These are phyloP conservation scores for Silene vulgaris DNA, from an alignment of 179 eudicot species.

Conservation along the genomic window DNA sequence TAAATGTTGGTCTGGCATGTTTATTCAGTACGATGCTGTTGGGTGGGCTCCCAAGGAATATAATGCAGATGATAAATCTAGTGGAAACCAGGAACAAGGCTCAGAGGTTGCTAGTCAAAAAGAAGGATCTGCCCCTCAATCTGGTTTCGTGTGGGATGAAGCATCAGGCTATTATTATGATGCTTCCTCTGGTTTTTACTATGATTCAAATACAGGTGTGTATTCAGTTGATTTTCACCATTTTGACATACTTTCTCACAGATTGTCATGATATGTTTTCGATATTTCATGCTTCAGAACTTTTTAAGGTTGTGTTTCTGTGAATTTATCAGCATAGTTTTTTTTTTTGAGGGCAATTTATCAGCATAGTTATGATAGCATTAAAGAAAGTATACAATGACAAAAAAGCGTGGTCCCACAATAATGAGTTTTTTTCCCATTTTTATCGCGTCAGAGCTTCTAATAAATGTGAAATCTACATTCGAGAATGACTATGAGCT, in stretches of 20 bases:
- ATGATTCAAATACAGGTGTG: constrained; percentile 88
- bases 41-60: constrained; percentile 99
- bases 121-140: constrained; percentile 70
- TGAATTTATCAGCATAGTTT: neutral
- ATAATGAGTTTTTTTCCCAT: too few species aligned
- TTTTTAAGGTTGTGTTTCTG: neutral
- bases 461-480: neutral
- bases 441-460: neutral
- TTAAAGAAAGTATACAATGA: neutral
- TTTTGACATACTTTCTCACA: neutral
- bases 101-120: constrained; percentile 42
- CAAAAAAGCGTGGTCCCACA: neutral
- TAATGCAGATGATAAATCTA: constrained; percentile 74
- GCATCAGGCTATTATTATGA: constrained; percentile 97
- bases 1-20: constrained; percentile 15
- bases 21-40: constrained; percentile 74
- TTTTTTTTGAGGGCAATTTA: too few species aligned
- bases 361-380: neutral
- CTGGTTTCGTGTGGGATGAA: constrained; percentile 99
- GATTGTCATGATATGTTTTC: neutral
- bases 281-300: neutral
- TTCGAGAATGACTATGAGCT: neutral
- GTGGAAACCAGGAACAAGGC: constrained; percentile 49
- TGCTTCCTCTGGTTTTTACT: constrained; percentile 93
- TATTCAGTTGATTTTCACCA: neutral